A percentile compares a stretch with the other conserved stretches of the same genome.
Conservation (phyloP, 208 protist genomes). For the Wallacemonas sp. region DNA sequence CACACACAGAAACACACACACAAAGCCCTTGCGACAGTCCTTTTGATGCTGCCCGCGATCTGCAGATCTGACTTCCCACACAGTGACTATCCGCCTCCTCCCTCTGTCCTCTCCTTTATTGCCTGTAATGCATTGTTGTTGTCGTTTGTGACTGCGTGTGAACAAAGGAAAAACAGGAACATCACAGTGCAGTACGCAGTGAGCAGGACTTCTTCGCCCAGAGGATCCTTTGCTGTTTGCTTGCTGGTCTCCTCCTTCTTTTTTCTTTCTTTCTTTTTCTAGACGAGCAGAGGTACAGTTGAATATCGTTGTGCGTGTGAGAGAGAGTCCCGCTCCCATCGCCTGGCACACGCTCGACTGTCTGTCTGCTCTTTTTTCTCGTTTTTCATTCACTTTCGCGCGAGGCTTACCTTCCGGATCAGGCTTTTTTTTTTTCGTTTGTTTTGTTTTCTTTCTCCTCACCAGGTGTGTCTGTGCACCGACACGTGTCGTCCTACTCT, state of each 20-base stretch:
- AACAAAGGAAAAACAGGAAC: background rate
- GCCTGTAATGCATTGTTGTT: too few relatives aligned
- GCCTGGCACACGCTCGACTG: background rate
- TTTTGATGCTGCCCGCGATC: too few relatives aligned
- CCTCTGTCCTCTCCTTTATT: too few relatives aligned
- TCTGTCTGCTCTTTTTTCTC: background rate
- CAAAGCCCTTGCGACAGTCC: too few relatives aligned
- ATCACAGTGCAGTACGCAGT: background rate
- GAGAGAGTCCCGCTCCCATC: too few relatives aligned
- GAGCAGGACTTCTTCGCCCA: background rate
- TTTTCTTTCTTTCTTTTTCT: conserved; percentile 25
- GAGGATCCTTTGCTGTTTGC: background rate
- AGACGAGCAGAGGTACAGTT: background rate
- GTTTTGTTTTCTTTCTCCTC: conserved; percentile 10
- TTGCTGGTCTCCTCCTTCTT: conserved; percentile 4
- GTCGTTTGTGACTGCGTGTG: too few relatives aligned
- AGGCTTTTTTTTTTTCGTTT: conserved; percentile 10
- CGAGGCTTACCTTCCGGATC: background rate
- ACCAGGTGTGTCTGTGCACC: background rate
- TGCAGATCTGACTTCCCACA: too few relatives aligned
- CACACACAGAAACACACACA: too few relatives aligned
- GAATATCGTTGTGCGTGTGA: background rate
- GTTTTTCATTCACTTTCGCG: conserved; percentile 9
- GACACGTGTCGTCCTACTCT: conserved; percentile 8
- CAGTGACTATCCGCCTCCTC: too few relatives aligned